phyloP scores from a whole-genome alignment of 805 yeast genomes.

The Tetrapisispora phaffii region DNA sequence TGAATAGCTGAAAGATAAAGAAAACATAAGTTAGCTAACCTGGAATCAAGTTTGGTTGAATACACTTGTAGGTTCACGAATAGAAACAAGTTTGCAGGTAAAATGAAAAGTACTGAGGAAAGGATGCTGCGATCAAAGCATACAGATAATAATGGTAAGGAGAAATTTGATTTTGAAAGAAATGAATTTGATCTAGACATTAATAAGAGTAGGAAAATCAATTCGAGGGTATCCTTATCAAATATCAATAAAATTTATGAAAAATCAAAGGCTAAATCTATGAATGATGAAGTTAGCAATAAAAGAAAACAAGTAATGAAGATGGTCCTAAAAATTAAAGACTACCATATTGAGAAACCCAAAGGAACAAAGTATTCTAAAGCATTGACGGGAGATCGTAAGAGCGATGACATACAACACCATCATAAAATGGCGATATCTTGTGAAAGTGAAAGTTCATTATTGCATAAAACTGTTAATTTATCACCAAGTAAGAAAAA shows the following conservation, averaged over 20 bases:
- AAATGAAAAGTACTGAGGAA: background rate
- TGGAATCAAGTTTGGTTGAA: too few relatives aligned
- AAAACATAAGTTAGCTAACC: too few relatives aligned
- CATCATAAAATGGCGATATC: too few relatives aligned
- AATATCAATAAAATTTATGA: background rate
- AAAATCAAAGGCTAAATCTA: background rate
- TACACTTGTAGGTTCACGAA: too few relatives aligned
- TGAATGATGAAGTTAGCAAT: slow-evolving; percentile 3
- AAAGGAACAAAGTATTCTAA: background rate
- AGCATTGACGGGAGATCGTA: too few relatives aligned
- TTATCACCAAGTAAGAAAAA: background rate
- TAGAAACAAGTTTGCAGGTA: too few relatives aligned
- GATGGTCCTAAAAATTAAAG: slow-evolving; percentile 16
- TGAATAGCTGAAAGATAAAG: too few relatives aligned
- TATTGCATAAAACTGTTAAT: background rate
- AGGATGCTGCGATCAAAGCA: slow-evolving; percentile 2
- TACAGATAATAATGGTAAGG: slow-evolving; percentile 3
- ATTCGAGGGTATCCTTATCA: slow-evolving; percentile 4
- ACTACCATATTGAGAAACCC: slow-evolving; percentile 3
- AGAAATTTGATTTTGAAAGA: slow-evolving; percentile 32
- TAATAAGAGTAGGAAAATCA: slow-evolving; percentile 8
- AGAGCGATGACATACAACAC: background rate
- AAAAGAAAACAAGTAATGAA: slow-evolving; percentile 10
- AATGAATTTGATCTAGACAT: slow-evolving; percentile 19
- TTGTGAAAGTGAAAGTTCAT: too few relatives aligned